phyloP scores from a whole-genome alignment of 1,284 basidiomycete species.

The Paramarasmius palmivorus region DNA sequence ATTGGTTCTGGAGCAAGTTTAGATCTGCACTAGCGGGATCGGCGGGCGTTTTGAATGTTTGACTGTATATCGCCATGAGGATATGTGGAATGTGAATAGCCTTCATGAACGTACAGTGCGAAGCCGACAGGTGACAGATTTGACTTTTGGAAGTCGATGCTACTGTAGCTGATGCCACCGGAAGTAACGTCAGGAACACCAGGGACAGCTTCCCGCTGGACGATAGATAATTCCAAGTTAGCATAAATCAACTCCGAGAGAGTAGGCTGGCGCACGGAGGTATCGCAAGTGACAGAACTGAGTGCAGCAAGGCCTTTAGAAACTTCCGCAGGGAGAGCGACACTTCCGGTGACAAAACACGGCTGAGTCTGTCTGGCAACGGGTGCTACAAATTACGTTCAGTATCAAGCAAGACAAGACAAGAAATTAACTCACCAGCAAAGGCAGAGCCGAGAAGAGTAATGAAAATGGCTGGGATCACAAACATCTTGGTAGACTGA shows the following conservation, averaged over 20 bases:
- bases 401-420: not conserved
- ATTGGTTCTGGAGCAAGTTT: constrained; percentile 22
- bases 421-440: not conserved
- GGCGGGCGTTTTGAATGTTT: constrained; percentile 18
- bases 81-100: not conserved
- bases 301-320: constrained; percentile 20
- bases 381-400: constrained; percentile 6
- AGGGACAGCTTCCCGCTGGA: constrained; percentile 13
- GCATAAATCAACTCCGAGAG: not conserved
- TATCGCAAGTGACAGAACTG: constrained; percentile 23
- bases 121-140: constrained; percentile 26
- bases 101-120: constrained; percentile 20
- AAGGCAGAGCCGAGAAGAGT: not conserved
- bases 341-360: constrained; percentile 23
- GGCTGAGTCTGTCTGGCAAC: constrained; percentile 19
- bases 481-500: constrained; percentile 1
- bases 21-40: constrained; percentile 24
- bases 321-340: constrained; percentile 27
- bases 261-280: constrained; percentile 11
- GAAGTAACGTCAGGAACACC: constrained; percentile 26
- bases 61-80: not conserved
- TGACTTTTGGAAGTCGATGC: constrained; percentile 30
- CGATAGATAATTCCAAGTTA: not conserved
- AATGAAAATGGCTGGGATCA: not conserved
- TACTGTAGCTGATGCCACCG: constrained; percentile 24